phyloP scores from a whole-genome alignment of 306 rosid genomes.

The Vicia sativa region DNA sequence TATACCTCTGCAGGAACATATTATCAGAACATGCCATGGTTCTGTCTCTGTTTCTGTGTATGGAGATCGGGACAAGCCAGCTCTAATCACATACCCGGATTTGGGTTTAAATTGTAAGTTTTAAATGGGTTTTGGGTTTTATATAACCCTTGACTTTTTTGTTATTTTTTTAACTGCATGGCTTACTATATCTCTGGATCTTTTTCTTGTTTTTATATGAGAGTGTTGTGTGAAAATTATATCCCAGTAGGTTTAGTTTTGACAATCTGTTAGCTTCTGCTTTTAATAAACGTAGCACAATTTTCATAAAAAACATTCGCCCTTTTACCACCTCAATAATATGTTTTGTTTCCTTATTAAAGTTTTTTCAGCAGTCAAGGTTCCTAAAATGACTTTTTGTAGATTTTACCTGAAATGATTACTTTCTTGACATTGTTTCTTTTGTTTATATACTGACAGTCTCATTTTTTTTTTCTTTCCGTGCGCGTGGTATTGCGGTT shows the following conservation, averaged over 20 bases:
- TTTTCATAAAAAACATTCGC: not conserved
- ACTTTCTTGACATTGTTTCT: conserved; percentile 14
- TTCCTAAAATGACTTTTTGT: conserved; percentile 13
- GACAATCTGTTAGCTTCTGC: not conserved
- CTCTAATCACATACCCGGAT: conserved; percentile 92
- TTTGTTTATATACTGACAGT: conserved; percentile 27
- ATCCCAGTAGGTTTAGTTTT: conserved; percentile 12
- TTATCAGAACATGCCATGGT: conserved; percentile 72
- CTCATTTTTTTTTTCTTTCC: conserved; percentile 42
- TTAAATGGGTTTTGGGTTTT: conserved; percentile 14
- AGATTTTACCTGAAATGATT: not conserved
- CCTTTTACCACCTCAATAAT: not conserved
- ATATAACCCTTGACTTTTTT: not conserved
- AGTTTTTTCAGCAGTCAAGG: not conserved
- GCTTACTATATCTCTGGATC: conserved; percentile 10
- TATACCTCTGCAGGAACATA: conserved; percentile 72
- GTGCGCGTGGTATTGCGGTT: conserved; percentile 32
- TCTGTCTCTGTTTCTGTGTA: conserved; percentile 72
- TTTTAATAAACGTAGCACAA: conserved; percentile 4
- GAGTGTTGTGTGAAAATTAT: not conserved
- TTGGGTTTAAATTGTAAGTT: conserved; percentile 88
- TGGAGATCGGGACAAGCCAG: conserved; percentile 97
- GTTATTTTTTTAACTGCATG: not conserved
- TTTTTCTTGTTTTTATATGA: conserved; percentile 6
- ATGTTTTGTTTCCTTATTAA: conserved; percentile 1